Percentiles rank a stretch among this genome's conserved stretches.
Evolutionary conservation across 805 yeast genomes (phyloP).

Genomic region (Sugiyamaella qingdaonensis): DNA sequence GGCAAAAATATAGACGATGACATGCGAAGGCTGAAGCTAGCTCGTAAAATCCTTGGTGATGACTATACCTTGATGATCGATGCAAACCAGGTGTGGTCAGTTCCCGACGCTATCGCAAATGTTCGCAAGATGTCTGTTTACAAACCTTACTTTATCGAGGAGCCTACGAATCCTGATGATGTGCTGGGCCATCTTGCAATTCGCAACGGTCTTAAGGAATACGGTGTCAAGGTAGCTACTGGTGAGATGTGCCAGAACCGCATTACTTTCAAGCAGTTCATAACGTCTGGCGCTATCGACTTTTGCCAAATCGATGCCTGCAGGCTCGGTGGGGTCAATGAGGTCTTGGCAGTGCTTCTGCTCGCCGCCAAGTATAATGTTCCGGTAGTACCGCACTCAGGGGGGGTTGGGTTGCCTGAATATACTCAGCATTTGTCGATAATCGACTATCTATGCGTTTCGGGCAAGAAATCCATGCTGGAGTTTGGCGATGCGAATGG

Average conservation of each 20-base stretch:
- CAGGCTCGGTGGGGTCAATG: slow-evolving; percentile 35
- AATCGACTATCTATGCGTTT: slow-evolving; percentile 29
- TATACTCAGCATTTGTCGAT: slow-evolving; percentile 34
- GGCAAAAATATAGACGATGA: slow-evolving; percentile 36
- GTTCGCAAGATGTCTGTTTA: slow-evolving; percentile 27
- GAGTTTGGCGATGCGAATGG: slow-evolving; percentile 33
- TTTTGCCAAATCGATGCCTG: slow-evolving; percentile 33
- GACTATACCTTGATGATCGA: slow-evolving; percentile 33
- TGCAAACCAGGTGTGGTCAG: slow-evolving; percentile 36
- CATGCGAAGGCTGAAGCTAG: slow-evolving; percentile 32
- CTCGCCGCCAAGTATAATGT: slow-evolving; percentile 32
- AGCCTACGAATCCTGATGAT: slow-evolving; percentile 37
- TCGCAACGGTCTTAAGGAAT: slow-evolving; percentile 28
- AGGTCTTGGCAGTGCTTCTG: slow-evolving; percentile 32
- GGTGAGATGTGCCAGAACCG: slow-evolving; percentile 36
- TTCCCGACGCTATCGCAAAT: slow-evolving; percentile 34
- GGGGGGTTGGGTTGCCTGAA: slow-evolving; percentile 36
- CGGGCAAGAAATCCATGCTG: slow-evolving; percentile 31
- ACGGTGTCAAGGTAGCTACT: slow-evolving; percentile 34
- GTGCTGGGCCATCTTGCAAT: slow-evolving; percentile 32
- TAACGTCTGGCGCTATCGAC: slow-evolving; percentile 31
- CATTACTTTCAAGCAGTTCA: slow-evolving; percentile 32
- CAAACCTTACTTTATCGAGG: slow-evolving; percentile 35
- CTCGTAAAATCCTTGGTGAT: slow-evolving; percentile 29
- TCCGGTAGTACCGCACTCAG: slow-evolving; percentile 35